Base-by-base conservation (phyloP, 2,329 filamentous ascomycete species). In the Ophiostoma quercus region DNA sequence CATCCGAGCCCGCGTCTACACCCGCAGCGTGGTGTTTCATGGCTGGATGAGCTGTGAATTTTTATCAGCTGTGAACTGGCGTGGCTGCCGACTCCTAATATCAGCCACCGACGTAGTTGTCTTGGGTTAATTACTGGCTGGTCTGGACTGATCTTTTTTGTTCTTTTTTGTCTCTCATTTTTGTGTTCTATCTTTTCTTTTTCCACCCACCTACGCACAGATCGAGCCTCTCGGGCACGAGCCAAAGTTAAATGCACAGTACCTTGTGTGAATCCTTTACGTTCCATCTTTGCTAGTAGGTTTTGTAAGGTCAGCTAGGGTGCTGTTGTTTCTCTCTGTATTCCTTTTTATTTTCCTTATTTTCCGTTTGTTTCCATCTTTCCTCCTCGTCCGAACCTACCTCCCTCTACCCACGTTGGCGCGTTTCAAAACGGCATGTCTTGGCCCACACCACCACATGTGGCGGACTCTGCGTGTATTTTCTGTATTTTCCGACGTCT, bases 391-490 rank as follows among this genome's bases (percentile, higher is more conserved):
- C 39, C 12, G 7, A 6, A 25, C 12, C 16, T 57, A 12, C 16
- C 43, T 47, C 43, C 43, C 43, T n/a, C 43, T 47, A 19, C 43
- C 43, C 51, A 57, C 51, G 51, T 25, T 57, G 51, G 51, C 51
- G 51, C 51, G 51, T 57, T 57, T 57, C 51, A 57, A 57, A 22
- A 3, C 51, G 22, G 22, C n/a, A 57, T 57, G 51, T 57, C 51
- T 57, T 57, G 51, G 51, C 51, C 51, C 51, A 57, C 51, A 57
- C 22, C 47, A 54, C 19, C 51, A 57, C 51, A 57, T 57, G 51
- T 57, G 51, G n/a, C 51, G 3, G 43, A 19, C 16, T 47, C 14
- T 47, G 19, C 43, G 14, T 19, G 43, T 47, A 47, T 47, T 19
- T 41, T 12, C 8, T 3, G 39, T 12, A 41, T 14, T 14, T n/a